These are phyloP conservation scores for Chloroidium sp. DNA, from an alignment of 163 green algal species.

Conservation along the genomic window DNA sequence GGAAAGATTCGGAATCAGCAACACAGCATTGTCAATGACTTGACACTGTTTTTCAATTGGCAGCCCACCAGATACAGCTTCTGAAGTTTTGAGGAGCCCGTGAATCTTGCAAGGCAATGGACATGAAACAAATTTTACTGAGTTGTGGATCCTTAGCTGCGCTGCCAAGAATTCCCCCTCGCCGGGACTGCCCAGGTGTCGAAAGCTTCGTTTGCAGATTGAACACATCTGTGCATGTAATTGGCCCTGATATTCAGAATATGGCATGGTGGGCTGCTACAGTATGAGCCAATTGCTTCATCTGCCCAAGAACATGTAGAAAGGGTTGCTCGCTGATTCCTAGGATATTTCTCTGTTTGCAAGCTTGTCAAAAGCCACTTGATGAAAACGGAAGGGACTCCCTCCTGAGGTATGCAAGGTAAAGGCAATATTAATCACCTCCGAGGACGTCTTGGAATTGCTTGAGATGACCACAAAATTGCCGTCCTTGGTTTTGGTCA, in stretches of 20 bases:
- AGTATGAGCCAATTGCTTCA: not conserved
- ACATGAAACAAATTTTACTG: no score
- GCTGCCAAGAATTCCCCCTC: no score
- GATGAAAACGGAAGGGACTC: not conserved
- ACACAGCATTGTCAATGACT: not conserved
- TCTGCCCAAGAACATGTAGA: not conserved
- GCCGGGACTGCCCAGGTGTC: no score
- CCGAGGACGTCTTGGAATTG: slow-evolving; percentile 52
- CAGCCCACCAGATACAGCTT: no score
- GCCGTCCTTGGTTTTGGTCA: slow-evolving; percentile 62
- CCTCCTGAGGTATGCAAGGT: not conserved
- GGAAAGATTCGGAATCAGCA: not conserved
- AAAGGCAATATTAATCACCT: not conserved
- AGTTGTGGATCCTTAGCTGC: no score
- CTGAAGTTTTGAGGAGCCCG: no score
- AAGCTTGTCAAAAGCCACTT: no score
- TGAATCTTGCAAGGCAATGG: no score
- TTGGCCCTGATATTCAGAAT: not conserved
- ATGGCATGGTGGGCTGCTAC: not conserved
- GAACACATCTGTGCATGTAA: no score
- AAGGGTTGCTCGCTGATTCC: no score
- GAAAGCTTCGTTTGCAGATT: no score
- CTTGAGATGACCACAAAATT: slow-evolving; percentile 45
- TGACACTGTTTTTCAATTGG: not conserved
- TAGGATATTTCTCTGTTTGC: no score